Percentiles rank a stretch among this genome's conserved stretches.
Conservation (phyloP, 495 filamentous ascomycete genomes). For the Hypoxylon lienhwacheense region DNA sequence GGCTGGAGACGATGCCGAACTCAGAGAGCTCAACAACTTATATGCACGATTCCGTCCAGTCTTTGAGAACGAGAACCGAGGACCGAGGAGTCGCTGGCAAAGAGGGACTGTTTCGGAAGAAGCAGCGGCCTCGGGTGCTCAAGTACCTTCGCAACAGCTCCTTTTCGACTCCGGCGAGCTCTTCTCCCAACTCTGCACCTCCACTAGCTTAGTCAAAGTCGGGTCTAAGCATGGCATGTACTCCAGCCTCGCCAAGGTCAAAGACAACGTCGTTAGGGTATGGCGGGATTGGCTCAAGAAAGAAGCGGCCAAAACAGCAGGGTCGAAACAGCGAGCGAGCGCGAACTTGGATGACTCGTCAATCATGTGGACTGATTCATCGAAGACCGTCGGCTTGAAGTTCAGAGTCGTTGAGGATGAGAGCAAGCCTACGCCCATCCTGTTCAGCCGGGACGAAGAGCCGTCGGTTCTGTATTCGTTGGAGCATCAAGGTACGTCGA, state of each 20-base stretch:
- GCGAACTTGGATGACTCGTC: conserved; percentile 27
- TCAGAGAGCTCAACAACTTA: conserved; percentile 40
- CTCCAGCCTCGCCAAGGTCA: conserved; percentile 60
- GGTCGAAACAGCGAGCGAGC: conserved; percentile 18
- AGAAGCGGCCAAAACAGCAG: conserved; percentile 41
- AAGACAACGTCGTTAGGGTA: conserved; percentile 65
- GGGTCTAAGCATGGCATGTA: conserved; percentile 62
- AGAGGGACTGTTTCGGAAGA: conserved; percentile 12
- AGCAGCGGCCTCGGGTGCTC: conserved; percentile 27
- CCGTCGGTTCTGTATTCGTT: conserved; percentile 61
- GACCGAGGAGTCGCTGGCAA: conserved; percentile 40
- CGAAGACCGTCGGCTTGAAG: conserved; percentile 59
- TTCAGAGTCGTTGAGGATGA: conserved; percentile 50
- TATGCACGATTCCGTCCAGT: conserved; percentile 65
- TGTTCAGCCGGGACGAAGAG: conserved; percentile 59
- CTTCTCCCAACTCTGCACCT: conserved; percentile 70
- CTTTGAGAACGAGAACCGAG: conserved; percentile 48
- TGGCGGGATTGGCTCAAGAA: conserved; percentile 66
- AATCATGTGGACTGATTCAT: conserved; percentile 62
- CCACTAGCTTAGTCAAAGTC: conserved; percentile 68
- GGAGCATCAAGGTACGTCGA: conserved; percentile 58
- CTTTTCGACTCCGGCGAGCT: conserved; percentile 66
- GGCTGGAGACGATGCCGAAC: conserved; percentile 42
- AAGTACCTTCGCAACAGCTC: conserved; percentile 59
- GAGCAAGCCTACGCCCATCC: conserved; percentile 38